Evolutionary conservation across 2,329 filamentous ascomycete genomes (phyloP).

Genomic region (Rhinocladiella mackenziei): DNA sequence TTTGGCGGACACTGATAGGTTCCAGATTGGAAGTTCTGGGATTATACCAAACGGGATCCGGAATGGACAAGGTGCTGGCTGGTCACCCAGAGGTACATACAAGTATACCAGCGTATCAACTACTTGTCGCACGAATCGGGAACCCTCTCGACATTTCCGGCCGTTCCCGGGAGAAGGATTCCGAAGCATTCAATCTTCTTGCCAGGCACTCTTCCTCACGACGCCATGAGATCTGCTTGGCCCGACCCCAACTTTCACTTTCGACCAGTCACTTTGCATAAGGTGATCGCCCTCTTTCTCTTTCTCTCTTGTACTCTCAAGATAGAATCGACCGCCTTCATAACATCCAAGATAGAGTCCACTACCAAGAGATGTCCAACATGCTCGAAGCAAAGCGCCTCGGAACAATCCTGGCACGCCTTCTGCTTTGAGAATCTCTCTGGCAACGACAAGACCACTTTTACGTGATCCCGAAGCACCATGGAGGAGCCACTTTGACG

Average conservation of each 20-base stretch:
- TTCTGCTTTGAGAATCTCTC: slow-evolving; percentile 61
- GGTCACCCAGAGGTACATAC: too few species aligned
- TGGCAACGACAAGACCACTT: slow-evolving; percentile 58
- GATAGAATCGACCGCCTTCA: slow-evolving; percentile 69
- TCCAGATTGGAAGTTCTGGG: too few species aligned
- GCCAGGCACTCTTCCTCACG: slow-evolving; percentile 31
- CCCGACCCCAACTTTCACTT: slow-evolving; percentile 29
- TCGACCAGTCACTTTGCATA: slow-evolving; percentile 28
- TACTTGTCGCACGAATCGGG: too few species aligned
- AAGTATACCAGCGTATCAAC: too few species aligned
- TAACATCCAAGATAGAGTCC: slow-evolving; percentile 84
- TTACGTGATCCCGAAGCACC: slow-evolving; percentile 32
- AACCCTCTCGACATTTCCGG: too few species aligned
- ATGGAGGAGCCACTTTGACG: slow-evolving; percentile 20
- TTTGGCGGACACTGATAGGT: too few species aligned
- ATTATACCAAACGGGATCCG: too few species aligned
- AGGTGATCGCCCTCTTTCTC: slow-evolving; percentile 25
- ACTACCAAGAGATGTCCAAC: slow-evolving; percentile 78
- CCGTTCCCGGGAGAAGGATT: too few species aligned
- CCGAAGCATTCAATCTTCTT: slow-evolving; percentile 24
- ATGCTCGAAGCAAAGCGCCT: slow-evolving; percentile 66
- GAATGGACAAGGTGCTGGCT: too few species aligned
- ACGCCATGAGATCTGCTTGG: slow-evolving; percentile 28
- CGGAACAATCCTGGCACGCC: slow-evolving; percentile 70
- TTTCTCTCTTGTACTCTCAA: slow-evolving; percentile 35